Evolutionary conservation across 371 early-diverging fungal species (phyloP).

Genomic region (Rhizopus sp.): DNA sequence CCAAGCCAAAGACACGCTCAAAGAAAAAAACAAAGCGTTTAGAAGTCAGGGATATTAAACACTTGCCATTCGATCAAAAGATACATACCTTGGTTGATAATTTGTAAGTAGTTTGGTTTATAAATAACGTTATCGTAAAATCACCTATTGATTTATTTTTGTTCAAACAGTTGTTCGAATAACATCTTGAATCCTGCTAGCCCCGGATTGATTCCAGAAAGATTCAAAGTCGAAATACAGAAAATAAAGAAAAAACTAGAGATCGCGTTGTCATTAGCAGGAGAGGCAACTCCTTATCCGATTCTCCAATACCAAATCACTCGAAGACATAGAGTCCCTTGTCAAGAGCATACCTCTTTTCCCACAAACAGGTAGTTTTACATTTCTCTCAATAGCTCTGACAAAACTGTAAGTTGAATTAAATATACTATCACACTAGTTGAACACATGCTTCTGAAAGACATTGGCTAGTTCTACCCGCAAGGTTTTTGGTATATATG

Average conservation of each 20-base stretch:
- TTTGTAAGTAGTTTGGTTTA: constrained; percentile 18
- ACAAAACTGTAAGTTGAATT: constrained; percentile 23
- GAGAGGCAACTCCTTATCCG: constrained; percentile 15
- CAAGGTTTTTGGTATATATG: too few relatives aligned
- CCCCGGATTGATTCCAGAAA: constrained; percentile 17
- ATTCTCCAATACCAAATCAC: constrained; percentile 15
- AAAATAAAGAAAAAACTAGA: constrained; percentile 12
- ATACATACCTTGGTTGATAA: constrained; percentile 12
- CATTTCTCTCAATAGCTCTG: constrained; percentile 19
- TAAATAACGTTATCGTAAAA: constrained; percentile 16
- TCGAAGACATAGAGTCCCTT: constrained; percentile 16
- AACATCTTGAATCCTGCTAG: constrained; percentile 11
- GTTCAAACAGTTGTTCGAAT: constrained; percentile 9
- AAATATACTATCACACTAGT: constrained; percentile 19
- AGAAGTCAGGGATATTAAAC: constrained; percentile 12
- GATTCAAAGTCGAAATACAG: constrained; percentile 17
- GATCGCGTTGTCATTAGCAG: constrained; percentile 8
- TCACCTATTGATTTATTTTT: constrained; percentile 16
- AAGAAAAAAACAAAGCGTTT: constrained; percentile 13
- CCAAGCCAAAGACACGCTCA: constrained; percentile 16
- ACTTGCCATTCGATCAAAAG: constrained; percentile 14
- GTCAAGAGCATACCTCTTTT: constrained; percentile 19
- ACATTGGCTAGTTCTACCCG: too few relatives aligned
- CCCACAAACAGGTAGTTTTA: constrained; percentile 15
- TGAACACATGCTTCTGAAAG: too few relatives aligned